Evolutionary conservation across 2,329 filamentous ascomycete genomes (phyloP).

Genomic region (Aulographum hederae): DNA sequence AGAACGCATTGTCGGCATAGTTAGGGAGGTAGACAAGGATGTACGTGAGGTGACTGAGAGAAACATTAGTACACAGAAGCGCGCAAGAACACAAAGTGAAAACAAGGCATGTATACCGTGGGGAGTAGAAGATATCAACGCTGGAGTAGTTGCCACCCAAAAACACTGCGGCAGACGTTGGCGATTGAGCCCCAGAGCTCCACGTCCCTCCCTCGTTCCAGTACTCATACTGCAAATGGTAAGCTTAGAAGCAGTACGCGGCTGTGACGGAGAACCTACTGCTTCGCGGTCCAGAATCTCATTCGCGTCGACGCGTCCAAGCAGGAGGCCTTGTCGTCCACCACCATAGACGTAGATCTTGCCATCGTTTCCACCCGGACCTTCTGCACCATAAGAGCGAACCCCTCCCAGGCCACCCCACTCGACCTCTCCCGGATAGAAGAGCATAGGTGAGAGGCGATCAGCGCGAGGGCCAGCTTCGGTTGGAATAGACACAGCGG

Average conservation of each 20-base stretch:
- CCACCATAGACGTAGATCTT: conserved; percentile 15
- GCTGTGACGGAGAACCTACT: background rate
- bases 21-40: conserved; percentile 14
- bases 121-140: background rate
- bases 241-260: background rate
- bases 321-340: conserved; percentile 4
- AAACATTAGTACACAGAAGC: no score
- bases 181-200: background rate
- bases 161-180: background rate
- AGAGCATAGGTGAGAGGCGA: conserved; percentile 12
- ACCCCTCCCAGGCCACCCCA: conserved; percentile 14
- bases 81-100: no score
- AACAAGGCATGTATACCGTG: no score
- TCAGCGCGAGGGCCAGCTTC: background rate
- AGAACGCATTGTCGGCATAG: conserved; percentile 15
- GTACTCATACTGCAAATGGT: background rate
- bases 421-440: conserved; percentile 10
- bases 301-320: background rate
- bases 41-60: conserved; percentile 14
- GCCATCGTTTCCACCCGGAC: conserved; percentile 12
- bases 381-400: conserved; percentile 12
- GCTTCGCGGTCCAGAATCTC: background rate
- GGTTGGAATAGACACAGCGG: background rate
- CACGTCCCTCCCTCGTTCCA: background rate
- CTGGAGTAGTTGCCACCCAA: conserved; percentile 2